These are phyloP conservation scores for Nemania diffusa DNA, from an alignment of 2,329 filamentous ascomycete genomes.

Conservation along the genomic window DNA sequence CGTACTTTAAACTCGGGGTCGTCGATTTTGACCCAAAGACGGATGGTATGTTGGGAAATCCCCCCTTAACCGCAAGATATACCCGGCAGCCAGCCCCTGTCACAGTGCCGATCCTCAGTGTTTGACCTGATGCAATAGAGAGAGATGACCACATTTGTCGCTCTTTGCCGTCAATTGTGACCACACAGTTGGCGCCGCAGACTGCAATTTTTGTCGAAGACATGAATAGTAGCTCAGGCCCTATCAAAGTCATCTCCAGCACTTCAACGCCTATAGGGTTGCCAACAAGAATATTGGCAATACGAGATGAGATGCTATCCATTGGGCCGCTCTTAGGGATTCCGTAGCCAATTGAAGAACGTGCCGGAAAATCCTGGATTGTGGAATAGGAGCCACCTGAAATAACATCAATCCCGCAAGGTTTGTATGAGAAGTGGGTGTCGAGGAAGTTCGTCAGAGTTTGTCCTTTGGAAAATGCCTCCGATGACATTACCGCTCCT, in stretches of 20 bases:
- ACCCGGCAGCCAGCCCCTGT: conserved; percentile 21
- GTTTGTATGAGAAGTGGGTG: conserved; percentile 13
- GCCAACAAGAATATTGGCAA: conserved; percentile 22
- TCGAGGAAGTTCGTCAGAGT: conserved; percentile 21
- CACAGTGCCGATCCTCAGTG: conserved; percentile 13
- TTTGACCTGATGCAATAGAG: conserved; percentile 11
- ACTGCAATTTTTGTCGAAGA: conserved; percentile 17
- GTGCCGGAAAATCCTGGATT: conserved; percentile 27
- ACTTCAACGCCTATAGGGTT: conserved; percentile 11
- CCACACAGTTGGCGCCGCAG: conserved; percentile 5
- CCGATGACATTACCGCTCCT: conserved; percentile 1
- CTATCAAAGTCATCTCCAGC: conserved; percentile 21
- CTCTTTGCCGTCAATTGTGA: conserved; percentile 11
- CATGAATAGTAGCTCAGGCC: conserved; percentile 18
- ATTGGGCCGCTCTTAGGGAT: conserved; percentile 26
- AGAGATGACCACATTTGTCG: conserved; percentile 10
- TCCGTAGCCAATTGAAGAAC: conserved; percentile 16
- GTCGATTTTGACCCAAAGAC: conserved; percentile 23
- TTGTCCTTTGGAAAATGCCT: conserved; percentile 1
- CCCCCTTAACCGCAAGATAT: conserved; percentile 27
- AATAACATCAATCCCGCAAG: conserved; percentile 20
- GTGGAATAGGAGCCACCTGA: conserved; percentile 18
- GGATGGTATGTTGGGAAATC: conserved; percentile 23
- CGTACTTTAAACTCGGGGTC: conserved; percentile 16
- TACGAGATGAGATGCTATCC: conserved; percentile 21